Percentiles rank a stretch among this genome's conserved stretches.
These are phyloP conservation scores for Pseudogymnoascus sp. DNA, from an alignment of 2,329 filamentous ascomycete genomes.

Conservation along the genomic window DNA sequence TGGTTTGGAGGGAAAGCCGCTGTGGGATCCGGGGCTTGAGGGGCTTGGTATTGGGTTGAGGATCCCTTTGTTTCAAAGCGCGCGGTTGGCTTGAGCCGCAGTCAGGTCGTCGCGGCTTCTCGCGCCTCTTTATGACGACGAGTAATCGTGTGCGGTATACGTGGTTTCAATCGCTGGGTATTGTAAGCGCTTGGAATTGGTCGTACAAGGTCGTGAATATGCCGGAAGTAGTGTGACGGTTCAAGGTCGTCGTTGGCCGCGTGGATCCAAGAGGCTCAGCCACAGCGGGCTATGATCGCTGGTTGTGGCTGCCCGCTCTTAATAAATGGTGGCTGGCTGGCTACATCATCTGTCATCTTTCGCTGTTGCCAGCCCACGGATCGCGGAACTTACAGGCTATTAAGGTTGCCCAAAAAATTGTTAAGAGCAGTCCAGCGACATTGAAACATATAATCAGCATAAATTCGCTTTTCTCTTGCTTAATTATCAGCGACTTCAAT, in stretches of 20 bases:
- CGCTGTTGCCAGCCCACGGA: not conserved
- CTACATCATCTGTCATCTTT: conserved; percentile 8
- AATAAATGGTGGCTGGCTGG: conserved; percentile 5
- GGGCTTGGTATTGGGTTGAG: not conserved
- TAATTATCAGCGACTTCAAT: not conserved
- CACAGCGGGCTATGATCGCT: not conserved
- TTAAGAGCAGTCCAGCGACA: not conserved
- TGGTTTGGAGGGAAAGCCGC: not conserved
- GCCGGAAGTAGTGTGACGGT: not conserved
- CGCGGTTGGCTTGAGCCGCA: conserved; percentile 5
- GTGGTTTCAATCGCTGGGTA: not conserved
- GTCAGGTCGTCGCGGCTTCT: conserved; percentile 8
- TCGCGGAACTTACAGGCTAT: not conserved
- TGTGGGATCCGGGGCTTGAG: not conserved
- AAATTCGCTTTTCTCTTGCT: not conserved
- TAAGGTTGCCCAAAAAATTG: not conserved
- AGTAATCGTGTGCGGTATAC: not conserved
- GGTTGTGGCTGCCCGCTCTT: not conserved
- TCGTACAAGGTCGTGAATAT: not conserved
- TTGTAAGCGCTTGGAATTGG: not conserved
- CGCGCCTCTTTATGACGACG: not conserved
- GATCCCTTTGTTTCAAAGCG: conserved; percentile 6
- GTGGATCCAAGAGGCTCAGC: not conserved
- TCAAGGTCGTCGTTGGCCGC: conserved; percentile 5
- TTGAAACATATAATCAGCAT: not conserved